Evolutionary conservation across 495 filamentous ascomycete species (phyloP).

Genomic region (Venustampulla echinocandica): DNA sequence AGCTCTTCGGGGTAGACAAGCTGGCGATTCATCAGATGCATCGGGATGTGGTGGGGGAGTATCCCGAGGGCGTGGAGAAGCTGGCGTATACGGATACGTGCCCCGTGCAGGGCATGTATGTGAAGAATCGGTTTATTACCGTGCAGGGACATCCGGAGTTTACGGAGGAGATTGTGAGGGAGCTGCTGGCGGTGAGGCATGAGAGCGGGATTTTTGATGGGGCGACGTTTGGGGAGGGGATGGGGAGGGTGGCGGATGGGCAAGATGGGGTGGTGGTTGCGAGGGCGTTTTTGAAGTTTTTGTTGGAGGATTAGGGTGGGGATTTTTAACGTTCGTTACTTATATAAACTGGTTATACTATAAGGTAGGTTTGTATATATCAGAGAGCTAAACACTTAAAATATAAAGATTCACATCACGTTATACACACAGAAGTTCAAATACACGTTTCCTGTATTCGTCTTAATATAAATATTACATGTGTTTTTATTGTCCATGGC

Average conservation of each 20-base stretch:
- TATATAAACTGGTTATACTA: too few species aligned
- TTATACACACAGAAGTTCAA: too few species aligned
- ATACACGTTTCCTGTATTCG: too few species aligned
- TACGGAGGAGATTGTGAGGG: constrained; percentile 59
- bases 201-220: constrained; percentile 56
- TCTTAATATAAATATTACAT: too few species aligned
- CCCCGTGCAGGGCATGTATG: constrained; percentile 73
- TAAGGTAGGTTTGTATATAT: too few species aligned
- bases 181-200: constrained; percentile 55
- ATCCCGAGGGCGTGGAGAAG: constrained; percentile 50
- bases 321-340: too few species aligned
- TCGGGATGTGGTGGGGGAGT: constrained; percentile 61
- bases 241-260: constrained; percentile 50
- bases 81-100: constrained; percentile 63
- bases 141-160: constrained; percentile 94
- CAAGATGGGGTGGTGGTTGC: constrained; percentile 72
- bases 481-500: too few species aligned
- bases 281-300: constrained; percentile 62
- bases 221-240: constrained; percentile 54
- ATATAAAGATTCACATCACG: too few species aligned
- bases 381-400: too few species aligned
- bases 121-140: constrained; percentile 55
- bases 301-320: constrained; percentile 50
- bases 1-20: constrained; percentile 56
- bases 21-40: constrained; percentile 89